phyloP scores from a whole-genome alignment of 2,329 filamentous ascomycete species.

The Talaromyces sp. region DNA sequence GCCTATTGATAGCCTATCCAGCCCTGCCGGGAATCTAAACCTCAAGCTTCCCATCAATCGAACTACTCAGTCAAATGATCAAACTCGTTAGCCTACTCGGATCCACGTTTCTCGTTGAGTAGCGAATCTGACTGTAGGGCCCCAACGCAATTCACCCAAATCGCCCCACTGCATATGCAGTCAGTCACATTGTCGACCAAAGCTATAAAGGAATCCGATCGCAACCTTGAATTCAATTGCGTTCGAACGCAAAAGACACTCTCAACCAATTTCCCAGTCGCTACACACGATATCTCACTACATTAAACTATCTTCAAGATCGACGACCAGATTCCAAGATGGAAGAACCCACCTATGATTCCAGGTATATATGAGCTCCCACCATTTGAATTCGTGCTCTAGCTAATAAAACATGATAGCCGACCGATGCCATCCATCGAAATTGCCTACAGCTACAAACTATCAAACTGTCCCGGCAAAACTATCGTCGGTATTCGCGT shows the following conservation, averaged over 20 bases:
- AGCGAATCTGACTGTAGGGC: too few relatives aligned
- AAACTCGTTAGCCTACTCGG: too few relatives aligned
- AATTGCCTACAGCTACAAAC: conserved; percentile 37
- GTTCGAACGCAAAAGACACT: not conserved
- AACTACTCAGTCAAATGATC: too few relatives aligned
- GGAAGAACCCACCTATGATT: conserved; percentile 27
- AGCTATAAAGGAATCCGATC: too few relatives aligned
- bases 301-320: too few relatives aligned
- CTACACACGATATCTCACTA: too few relatives aligned
- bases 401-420: conserved; percentile 13
- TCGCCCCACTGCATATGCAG: not conserved
- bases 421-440: conserved; percentile 33
- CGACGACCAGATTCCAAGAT: conserved; percentile 5
- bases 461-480: conserved; percentile 46
- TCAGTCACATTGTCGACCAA: not conserved
- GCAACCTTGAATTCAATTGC: not conserved
- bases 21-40: not conserved
- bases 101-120: too few relatives aligned
- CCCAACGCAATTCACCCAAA: too few relatives aligned
- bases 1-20: conserved; percentile 17
- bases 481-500: conserved; percentile 45
- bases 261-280: not conserved
- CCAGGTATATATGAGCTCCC: conserved; percentile 13
- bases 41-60: too few relatives aligned
- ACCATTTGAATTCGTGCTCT: not conserved